Percentiles rank a stretch among this genome's conserved stretches.
These are phyloP conservation scores for Neurospora discreta DNA, from an alignment of 495 filamentous ascomycete species.

Conservation along the genomic window DNA sequence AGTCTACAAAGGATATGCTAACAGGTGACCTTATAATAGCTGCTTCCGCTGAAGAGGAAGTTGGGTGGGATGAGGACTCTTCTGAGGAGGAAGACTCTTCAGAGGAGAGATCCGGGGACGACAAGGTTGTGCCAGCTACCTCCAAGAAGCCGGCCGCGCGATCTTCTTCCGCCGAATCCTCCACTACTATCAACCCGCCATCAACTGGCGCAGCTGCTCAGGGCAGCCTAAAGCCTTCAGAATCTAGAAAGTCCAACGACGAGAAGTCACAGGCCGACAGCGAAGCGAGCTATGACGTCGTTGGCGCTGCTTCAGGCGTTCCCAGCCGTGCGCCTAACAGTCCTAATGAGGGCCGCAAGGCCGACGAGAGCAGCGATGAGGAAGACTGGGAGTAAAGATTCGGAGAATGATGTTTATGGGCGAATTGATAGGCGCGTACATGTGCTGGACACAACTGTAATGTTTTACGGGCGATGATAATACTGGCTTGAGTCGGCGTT, in stretches of 20 bases:
- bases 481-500: background rate
- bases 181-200: conserved; percentile 41
- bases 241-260: conserved; percentile 73
- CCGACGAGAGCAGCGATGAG: conserved; percentile 31
- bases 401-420: background rate
- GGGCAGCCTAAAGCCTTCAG: conserved; percentile 42
- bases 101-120: conserved; percentile 16
- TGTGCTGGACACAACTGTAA: conserved; percentile 2
- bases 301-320: conserved; percentile 61
- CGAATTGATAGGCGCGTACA: background rate
- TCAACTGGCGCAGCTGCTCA: conserved; percentile 5
- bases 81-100: conserved; percentile 14
- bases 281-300: conserved; percentile 87
- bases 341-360: conserved; percentile 50
- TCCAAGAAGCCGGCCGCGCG: conserved; percentile 16
- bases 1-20: conserved; percentile 14
- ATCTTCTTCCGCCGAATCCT: conserved; percentile 37
- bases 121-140: conserved; percentile 15
- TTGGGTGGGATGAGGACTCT: conserved; percentile 67
- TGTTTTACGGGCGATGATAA: background rate
- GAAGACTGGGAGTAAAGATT: conserved; percentile 72
- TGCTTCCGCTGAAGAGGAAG: conserved; percentile 58
- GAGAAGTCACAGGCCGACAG: conserved; percentile 76
- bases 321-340: conserved; percentile 63
- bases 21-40: conserved; percentile 26